These are phyloP conservation scores for Cairneyella variabilis DNA, from an alignment of 495 filamentous ascomycete species.

Conservation along the genomic window DNA sequence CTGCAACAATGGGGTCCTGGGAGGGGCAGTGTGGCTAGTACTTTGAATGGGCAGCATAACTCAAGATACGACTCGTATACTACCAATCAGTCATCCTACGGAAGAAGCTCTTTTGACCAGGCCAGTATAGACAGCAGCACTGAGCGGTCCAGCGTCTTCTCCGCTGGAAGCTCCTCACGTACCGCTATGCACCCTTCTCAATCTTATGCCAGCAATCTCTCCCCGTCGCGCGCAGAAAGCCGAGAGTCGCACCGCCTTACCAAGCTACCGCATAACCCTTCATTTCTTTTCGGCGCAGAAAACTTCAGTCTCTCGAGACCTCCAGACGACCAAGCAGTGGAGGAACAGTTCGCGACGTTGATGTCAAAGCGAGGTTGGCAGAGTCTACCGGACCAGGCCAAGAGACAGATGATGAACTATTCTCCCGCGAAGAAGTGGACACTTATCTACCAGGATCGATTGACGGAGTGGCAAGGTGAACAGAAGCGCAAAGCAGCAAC, in stretches of 20 bases:
- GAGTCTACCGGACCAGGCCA: conserved; percentile 91
- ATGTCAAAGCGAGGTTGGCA: conserved; percentile 99
- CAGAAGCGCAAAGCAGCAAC: conserved; percentile 79
- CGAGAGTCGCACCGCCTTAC: conserved; percentile 48
- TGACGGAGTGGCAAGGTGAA: conserved; percentile 90
- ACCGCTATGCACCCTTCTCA: conserved; percentile 43
- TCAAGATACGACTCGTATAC: conserved; percentile 64
- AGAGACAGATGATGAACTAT: conserved; percentile 92
- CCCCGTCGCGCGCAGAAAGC: conserved; percentile 38
- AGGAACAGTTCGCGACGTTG: conserved; percentile 83
- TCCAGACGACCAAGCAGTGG: conserved; percentile 80
- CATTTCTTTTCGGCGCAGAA: conserved; percentile 37
- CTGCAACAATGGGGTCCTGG: conserved; percentile 69
- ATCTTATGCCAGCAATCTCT: conserved; percentile 42
- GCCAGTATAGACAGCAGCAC: conserved; percentile 59
- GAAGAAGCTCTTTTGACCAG: conserved; percentile 66
- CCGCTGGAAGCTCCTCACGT: conserved; percentile 59
- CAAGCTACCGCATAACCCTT: conserved; percentile 37
- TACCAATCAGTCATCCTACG: conserved; percentile 65
- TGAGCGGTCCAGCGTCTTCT: conserved; percentile 59
- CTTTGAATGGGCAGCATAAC: conserved; percentile 43
- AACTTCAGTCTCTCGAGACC: conserved; percentile 65
- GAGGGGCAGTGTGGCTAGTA: conserved; percentile 50
- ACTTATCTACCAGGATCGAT: conserved; percentile 87
- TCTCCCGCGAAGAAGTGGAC: conserved; percentile 96